phyloP scores from a whole-genome alignment of 345 rosid genomes.

The Aquilaria malaccensis region DNA sequence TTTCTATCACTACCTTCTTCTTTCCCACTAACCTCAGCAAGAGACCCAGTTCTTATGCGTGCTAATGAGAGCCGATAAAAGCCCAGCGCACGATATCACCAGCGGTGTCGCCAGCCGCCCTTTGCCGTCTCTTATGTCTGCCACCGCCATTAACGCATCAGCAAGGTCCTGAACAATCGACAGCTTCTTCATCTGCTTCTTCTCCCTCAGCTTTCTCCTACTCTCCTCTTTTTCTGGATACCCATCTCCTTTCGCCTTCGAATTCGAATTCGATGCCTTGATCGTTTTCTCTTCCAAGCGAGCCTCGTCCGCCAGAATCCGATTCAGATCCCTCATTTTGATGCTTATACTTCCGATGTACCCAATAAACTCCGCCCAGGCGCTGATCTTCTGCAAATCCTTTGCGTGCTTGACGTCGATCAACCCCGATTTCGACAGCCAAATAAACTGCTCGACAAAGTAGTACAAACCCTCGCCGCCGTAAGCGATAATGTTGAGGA shows the following conservation, averaged over 20 bases:
- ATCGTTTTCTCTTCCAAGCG: constrained; percentile 23
- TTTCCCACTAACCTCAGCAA: constrained; percentile 30
- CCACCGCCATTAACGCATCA: constrained; percentile 73
- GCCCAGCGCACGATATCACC: constrained; percentile 61
- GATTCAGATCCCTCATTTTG: constrained; percentile 69
- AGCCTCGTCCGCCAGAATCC: constrained; percentile 37
- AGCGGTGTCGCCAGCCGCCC: constrained; percentile 53
- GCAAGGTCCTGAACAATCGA: constrained; percentile 82
- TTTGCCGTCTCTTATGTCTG: constrained; percentile 65
- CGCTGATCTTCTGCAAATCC: constrained; percentile 53
- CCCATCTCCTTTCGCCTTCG: constrained; percentile 39
- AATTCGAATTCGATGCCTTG: constrained; percentile 38
- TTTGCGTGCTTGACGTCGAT: constrained; percentile 49
- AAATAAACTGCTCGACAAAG: constrained; percentile 77
- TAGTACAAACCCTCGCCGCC: constrained; percentile 86
- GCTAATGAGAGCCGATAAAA: constrained; percentile 77
- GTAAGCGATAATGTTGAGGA: constrained; percentile 48
- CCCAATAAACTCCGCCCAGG: constrained; percentile 77
- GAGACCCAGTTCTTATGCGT: constrained; percentile 90
- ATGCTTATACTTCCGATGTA: constrained; percentile 62
- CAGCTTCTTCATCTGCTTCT: constrained; percentile 62
- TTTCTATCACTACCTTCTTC: too few species aligned
- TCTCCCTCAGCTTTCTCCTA: constrained; percentile 54
- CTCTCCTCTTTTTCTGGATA: constrained; percentile 37
- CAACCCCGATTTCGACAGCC: constrained; percentile 82